Percentiles rank a stretch among this genome's conserved stretches.
Evolutionary conservation across 768 basidiomycete species (phyloP).

Genomic region (Cyclocybe cylindracea): DNA sequence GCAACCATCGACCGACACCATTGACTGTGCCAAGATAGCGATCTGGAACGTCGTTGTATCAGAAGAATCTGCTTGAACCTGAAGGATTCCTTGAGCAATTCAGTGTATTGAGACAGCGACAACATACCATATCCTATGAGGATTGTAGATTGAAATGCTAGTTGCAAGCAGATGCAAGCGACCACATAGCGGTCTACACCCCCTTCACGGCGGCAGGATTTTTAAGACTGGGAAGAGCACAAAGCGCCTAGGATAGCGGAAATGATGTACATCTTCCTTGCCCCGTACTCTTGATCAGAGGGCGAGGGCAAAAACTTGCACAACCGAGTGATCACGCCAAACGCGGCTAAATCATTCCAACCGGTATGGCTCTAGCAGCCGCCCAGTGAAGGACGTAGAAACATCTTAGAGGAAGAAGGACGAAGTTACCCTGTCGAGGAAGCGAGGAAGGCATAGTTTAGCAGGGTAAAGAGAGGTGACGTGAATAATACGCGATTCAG

Average conservation of each 20-base stretch:
- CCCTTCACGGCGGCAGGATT: constrained; percentile 35
- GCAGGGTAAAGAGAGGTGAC: constrained; percentile 30
- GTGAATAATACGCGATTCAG: constrained; percentile 26
- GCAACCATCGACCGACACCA: constrained; percentile 51
- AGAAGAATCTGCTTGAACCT: constrained; percentile 50
- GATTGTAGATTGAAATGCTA: constrained; percentile 24
- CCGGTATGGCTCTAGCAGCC: constrained; percentile 61
- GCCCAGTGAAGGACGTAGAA: constrained; percentile 61
- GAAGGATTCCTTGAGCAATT: constrained; percentile 1
- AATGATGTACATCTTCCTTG: constrained; percentile 47
- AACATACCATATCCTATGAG: constrained; percentile 39
- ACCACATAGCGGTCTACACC: constrained; percentile 31
- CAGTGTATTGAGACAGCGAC: background rate
- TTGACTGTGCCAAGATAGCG: constrained; percentile 51
- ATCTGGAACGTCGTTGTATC: constrained; percentile 42
- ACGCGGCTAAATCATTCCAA: constrained; percentile 53
- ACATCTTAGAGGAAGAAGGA: constrained; percentile 43
- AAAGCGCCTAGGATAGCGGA: constrained; percentile 29
- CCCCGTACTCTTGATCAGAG: constrained; percentile 54
- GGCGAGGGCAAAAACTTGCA: constrained; percentile 55
- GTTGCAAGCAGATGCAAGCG: constrained; percentile 32
- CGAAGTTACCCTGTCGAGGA: constrained; percentile 35
- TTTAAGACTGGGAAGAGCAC: constrained; percentile 34
- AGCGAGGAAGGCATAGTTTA: constrained; percentile 36
- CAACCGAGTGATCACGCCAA: constrained; percentile 44